Evolutionary conservation across 2,329 filamentous ascomycete species (phyloP).

Genomic region (Corinectria fuckeliana): DNA sequence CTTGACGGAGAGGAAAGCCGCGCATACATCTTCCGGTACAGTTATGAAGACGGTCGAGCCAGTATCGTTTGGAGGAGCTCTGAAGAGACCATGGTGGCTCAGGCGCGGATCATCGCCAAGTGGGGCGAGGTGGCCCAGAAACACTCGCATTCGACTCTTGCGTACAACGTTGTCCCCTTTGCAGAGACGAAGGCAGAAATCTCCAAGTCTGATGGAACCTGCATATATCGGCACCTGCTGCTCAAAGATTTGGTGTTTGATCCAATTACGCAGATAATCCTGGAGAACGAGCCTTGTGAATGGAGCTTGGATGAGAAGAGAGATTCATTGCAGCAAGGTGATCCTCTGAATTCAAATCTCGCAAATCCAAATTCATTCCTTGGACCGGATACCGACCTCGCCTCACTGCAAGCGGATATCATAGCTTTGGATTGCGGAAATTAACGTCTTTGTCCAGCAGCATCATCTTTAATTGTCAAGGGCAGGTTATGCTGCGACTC

Average conservation of each 20-base stretch:
- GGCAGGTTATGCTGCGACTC: no score
- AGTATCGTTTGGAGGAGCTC: constrained; percentile 23
- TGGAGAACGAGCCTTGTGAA: constrained; percentile 19
- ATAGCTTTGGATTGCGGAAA: constrained; percentile 3
- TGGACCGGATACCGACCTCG: constrained; percentile 4
- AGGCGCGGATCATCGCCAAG: constrained; percentile 15
- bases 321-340: constrained; percentile 11
- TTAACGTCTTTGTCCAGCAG: not conserved
- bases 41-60: constrained; percentile 11
- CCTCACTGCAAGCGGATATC: not conserved
- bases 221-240: constrained; percentile 22
- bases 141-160: constrained; percentile 17
- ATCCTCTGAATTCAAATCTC: constrained; percentile 9
- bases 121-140: constrained; percentile 25
- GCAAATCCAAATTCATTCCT: constrained; percentile 5
- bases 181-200: constrained; percentile 18
- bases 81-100: constrained; percentile 9
- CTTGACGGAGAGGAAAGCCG: constrained; percentile 10
- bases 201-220: constrained; percentile 18
- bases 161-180: constrained; percentile 14
- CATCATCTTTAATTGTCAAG: no score
- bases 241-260: constrained; percentile 25
- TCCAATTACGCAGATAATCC: constrained; percentile 23
- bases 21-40: constrained; percentile 25
- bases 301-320: constrained; percentile 7